Conservation (phyloP, 305 asterid genomes). For the Fraxinus angustifolia region DNA sequence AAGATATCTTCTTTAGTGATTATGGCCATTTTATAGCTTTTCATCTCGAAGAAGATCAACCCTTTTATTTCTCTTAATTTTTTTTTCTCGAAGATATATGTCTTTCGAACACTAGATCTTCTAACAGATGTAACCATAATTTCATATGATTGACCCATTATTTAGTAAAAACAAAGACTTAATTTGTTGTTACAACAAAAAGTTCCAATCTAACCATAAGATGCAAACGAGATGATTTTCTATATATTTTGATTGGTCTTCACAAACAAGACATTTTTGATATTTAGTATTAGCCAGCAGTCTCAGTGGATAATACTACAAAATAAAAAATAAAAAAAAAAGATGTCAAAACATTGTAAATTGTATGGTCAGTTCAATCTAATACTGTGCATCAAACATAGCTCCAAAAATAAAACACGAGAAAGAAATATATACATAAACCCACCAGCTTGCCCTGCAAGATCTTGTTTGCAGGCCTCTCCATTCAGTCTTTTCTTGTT, state of each 20-base stretch:
- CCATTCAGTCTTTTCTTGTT: constrained; percentile 1
- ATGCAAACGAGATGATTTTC: neutral
- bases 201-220: neutral
- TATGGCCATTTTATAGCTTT: neutral
- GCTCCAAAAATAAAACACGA: neutral
- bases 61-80: neutral
- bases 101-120: neutral
- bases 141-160: neutral
- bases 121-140: neutral
- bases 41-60: neutral
- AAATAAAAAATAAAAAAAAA: neutral
- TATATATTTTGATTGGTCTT: neutral
- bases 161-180: neutral
- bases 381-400: neutral
- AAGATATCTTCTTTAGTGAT: neutral
- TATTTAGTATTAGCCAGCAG: neutral
- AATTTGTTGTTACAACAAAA: neutral
- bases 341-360: neutral
- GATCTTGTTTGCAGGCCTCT: constrained; percentile 25
- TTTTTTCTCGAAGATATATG: neutral
- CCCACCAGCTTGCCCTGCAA: constrained; percentile 38
- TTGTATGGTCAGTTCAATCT: neutral
- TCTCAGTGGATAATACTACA: neutral
- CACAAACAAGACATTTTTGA: neutral
- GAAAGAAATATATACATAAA: neutral